phyloP scores from a whole-genome alignment of 2,329 filamentous ascomycete genomes.

The Trichoderma aggressivum region DNA sequence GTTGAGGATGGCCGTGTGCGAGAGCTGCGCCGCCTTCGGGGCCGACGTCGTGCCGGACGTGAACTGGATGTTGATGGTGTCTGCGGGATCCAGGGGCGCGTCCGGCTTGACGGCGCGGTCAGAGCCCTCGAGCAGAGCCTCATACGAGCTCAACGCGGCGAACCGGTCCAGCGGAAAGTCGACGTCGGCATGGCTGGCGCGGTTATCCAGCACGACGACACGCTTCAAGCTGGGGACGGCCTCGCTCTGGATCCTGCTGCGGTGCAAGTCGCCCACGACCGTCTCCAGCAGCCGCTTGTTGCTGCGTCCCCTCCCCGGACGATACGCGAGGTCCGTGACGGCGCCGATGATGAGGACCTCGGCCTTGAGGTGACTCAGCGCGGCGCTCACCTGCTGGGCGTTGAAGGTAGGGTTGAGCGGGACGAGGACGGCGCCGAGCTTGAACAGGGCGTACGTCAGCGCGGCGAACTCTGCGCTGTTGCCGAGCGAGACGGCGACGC shows the following conservation, averaged over 20 bases:
- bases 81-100: conserved; percentile 51
- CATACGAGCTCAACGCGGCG: conserved; percentile 45
- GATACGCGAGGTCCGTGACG: conserved; percentile 78
- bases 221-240: conserved; percentile 66
- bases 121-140: conserved; percentile 37
- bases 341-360: conserved; percentile 78
- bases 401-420: conserved; percentile 92
- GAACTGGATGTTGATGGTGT: conserved; percentile 93
- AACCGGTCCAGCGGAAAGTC: conserved; percentile 43
- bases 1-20: conserved; percentile 83
- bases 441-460: conserved; percentile 86
- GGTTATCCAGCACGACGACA: conserved; percentile 79
- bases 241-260: conserved; percentile 24
- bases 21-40: conserved; percentile 89
- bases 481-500: conserved; percentile 81
- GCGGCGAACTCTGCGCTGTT: conserved; percentile 82
- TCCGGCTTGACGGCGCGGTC: conserved; percentile 41
- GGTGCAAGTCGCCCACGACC: conserved; percentile 40
- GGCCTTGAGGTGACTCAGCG: conserved; percentile 70
- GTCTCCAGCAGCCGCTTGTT: conserved; percentile 48
- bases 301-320: conserved; percentile 51
- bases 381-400: conserved; percentile 69
- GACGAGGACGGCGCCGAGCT: conserved; percentile 91
- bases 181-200: conserved; percentile 44
- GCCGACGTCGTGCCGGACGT: conserved; percentile 90